Evolutionary conservation across 2,329 filamentous ascomycete genomes (phyloP).

Genomic region (Ceratocystis cubensis): DNA sequence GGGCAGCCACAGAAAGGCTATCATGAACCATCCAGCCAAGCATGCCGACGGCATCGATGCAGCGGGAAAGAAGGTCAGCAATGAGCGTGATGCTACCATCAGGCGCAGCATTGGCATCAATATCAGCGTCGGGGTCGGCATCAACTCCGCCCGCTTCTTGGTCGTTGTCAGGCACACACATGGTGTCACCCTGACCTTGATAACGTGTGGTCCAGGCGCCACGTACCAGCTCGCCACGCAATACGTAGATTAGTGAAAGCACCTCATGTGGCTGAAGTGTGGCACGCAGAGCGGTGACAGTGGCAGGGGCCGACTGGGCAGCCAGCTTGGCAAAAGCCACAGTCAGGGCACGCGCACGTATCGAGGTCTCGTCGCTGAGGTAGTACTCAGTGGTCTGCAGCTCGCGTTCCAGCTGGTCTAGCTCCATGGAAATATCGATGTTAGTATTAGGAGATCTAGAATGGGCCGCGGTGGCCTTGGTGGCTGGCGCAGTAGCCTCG

Average conservation of each 20-base stretch:
- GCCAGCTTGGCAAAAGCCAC: slow-evolving; percentile 58
- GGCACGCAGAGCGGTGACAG: slow-evolving; percentile 51
- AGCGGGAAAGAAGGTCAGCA: slow-evolving; percentile 57
- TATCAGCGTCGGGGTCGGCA: slow-evolving; percentile 30
- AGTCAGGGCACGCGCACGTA: slow-evolving; percentile 51
- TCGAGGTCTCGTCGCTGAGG: slow-evolving; percentile 47
- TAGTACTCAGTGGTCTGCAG: slow-evolving; percentile 56
- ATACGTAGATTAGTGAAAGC: slow-evolving; percentile 56
- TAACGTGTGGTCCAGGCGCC: slow-evolving; percentile 67
- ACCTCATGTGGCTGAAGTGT: slow-evolving; percentile 55
- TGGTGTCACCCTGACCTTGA: slow-evolving; percentile 13
- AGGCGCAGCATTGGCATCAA: slow-evolving; percentile 33
- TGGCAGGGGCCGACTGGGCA: slow-evolving; percentile 46
- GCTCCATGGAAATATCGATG: slow-evolving; percentile 36
- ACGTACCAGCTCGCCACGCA: slow-evolving; percentile 59
- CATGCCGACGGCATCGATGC: slow-evolving; percentile 62
- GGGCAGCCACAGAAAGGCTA: not conserved
- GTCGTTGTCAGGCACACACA: not conserved
- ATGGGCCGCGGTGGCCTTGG: not conserved
- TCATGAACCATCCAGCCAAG: slow-evolving; percentile 59
- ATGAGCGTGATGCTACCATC: slow-evolving; percentile 60
- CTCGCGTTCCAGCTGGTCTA: slow-evolving; percentile 51
- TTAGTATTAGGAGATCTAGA: slow-evolving; percentile 21
- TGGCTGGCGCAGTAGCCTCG: not conserved
- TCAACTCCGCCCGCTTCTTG: slow-evolving; percentile 36